Conservation (phyloP, 2,329 filamentous ascomycete genomes). For the Cytospora piceicola region DNA sequence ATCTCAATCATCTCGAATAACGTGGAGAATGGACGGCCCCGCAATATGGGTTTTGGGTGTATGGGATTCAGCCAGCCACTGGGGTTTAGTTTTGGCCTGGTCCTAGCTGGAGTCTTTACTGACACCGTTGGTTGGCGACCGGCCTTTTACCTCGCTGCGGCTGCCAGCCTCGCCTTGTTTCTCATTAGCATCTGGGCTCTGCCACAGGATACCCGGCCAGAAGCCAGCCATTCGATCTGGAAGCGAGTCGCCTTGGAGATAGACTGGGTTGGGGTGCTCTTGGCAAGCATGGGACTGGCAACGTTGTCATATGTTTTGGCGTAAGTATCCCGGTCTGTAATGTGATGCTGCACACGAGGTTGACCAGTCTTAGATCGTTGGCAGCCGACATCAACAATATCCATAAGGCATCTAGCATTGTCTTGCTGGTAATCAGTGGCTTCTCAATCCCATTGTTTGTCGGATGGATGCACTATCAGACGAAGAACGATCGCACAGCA, state of each 20-base stretch:
- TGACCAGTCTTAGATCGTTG: conserved; percentile 36
- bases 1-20: conserved; percentile 42
- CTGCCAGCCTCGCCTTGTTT: conserved; percentile 43
- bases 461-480: conserved; percentile 57
- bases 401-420: conserved; percentile 47
- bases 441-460: conserved; percentile 53
- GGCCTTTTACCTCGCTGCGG: conserved; percentile 48
- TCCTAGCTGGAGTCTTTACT: conserved; percentile 53
- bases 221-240: conserved; percentile 25
- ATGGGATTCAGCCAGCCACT: conserved; percentile 51
- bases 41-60: conserved; percentile 49
- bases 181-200: conserved; percentile 43
- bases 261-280: conserved; percentile 57
- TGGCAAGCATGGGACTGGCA: conserved; percentile 51
- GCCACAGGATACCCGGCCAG: conserved; percentile 38
- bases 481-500: conserved; percentile 50
- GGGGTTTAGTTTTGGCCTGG: conserved; percentile 55
- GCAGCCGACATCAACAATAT: conserved; percentile 48
- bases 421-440: conserved; percentile 47
- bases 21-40: conserved; percentile 39
- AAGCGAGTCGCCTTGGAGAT: conserved; percentile 45
- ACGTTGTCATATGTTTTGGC: conserved; percentile 59
- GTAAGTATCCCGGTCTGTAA: conserved; percentile 40
- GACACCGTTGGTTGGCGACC: conserved; percentile 53
- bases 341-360: background rate